These are phyloP conservation scores for Phytophthora fragariae DNA, from an alignment of 352 stramenopile genomes.

Conservation along the genomic window DNA sequence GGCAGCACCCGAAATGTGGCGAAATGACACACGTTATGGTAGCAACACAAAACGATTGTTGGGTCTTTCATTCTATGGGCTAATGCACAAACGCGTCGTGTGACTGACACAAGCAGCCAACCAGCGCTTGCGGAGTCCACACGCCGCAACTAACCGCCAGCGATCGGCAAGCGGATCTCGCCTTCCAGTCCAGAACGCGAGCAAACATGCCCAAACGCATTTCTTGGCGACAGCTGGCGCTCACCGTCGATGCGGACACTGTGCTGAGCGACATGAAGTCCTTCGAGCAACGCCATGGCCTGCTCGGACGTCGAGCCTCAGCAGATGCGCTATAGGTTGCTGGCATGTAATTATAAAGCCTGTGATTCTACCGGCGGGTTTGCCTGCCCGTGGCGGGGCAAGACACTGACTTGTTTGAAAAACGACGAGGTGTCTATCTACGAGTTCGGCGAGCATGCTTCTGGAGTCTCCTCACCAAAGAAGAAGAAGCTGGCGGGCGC, in stretches of 20 bases:
- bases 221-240: neutral
- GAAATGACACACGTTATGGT: conserved; percentile 6
- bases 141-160: neutral
- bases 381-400: conserved; percentile 1
- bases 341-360: conserved; percentile 1
- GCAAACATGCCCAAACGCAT: conserved; percentile 3
- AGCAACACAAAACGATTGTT: conserved; percentile 6
- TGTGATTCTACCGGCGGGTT: neutral
- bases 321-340: conserved; percentile 10
- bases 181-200: neutral
- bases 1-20: conserved; percentile 1
- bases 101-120: neutral
- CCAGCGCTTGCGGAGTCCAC: neutral
- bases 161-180: neutral
- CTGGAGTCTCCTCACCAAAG: neutral
- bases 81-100: neutral
- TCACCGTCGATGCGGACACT: neutral
- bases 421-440: conserved; percentile 11
- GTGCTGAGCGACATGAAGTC: neutral
- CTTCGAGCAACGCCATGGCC: conserved; percentile 1
- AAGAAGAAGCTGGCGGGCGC: conserved; percentile 8
- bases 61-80: conserved; percentile 3
- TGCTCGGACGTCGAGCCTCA: neutral
- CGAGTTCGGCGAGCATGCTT: neutral
- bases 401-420: conserved; percentile 2